Evolutionary conservation across 2,329 filamentous ascomycete genomes (phyloP), one percentile per base, ranked within the genome.

Genomic region (Alternaria sp.): DNA sequence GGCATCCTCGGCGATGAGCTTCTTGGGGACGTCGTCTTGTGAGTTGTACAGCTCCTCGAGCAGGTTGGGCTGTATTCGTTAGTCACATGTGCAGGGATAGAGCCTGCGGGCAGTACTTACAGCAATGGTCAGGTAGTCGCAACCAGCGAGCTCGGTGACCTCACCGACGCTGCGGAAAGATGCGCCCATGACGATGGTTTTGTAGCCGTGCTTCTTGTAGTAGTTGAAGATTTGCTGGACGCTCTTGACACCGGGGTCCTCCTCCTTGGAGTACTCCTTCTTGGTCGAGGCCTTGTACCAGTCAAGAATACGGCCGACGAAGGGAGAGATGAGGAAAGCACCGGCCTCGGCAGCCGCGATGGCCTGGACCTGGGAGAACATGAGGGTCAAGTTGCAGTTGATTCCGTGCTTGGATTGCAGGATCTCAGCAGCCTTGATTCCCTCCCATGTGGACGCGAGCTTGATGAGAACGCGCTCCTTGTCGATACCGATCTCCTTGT

Each of bases 161-260:
- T 99, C 96, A 79, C 96, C 96, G 69, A 86, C 86, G 87, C 91
- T 98, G 82, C 96, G 90, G 93, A 99, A 99, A 44, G 94, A 97
- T 74, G 96, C 96, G 80, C 96, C 96, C 96, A 99, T 99, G 84
- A 99, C 96, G 77, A 98, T 97, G 83, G 96, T 99, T 78, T 97
- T 97, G 91, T 99, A 97, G 83, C 92, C 93, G 83, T 86, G 93
- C 89, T 98, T 98, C 93, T 99, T 99, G 91, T 99, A 99, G 92
- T 99, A 99, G 89, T 99, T 96, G 90, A 91, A 99, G 86, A 99
- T 99, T 83, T 78, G 81, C 88, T 95, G 88, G 80, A 99, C 96
- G 72, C 91, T 95, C 86, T 93, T 88, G 83, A 99, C 96, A 87
- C 96, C 96, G 61, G 96, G 96, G 87, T 99, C 96, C 82, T 97